Conservation (phyloP, 768 basidiomycete species). For the Rickenella mellea region DNA sequence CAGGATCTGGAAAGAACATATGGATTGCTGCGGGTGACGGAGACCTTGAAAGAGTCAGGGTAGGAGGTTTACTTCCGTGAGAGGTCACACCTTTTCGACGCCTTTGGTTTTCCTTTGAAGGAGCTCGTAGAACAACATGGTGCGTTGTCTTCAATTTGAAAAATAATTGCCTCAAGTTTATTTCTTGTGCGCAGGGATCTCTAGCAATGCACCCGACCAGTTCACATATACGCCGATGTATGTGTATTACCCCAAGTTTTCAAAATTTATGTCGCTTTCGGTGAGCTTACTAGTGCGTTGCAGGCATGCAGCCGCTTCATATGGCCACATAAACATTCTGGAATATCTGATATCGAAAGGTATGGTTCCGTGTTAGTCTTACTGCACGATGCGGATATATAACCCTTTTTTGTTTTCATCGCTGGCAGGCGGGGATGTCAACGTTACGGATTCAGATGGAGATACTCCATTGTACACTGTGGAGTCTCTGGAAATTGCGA, state of each 20-base stretch:
- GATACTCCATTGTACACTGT: constrained; percentile 91
- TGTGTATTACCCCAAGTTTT: constrained; percentile 12
- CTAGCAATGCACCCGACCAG: constrained; percentile 62
- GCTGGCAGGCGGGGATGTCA: constrained; percentile 70
- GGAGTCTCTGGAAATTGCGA: constrained; percentile 71
- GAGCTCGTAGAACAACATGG: constrained; percentile 51
- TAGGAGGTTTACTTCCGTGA: constrained; percentile 28
- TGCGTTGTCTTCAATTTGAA: constrained; percentile 26
- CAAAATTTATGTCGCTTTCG: constrained; percentile 7
- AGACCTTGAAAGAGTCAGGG: constrained; percentile 67
- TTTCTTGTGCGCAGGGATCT: constrained; percentile 26
- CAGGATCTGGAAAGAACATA: no score
- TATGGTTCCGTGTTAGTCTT: no score
- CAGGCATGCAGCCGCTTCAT: constrained; percentile 93
- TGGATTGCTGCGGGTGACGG: constrained; percentile 94
- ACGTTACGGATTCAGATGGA: constrained; percentile 76
- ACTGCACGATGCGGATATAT: constrained; percentile 4
- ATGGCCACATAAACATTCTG: constrained; percentile 69
- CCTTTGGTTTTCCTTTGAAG: constrained; percentile 21
- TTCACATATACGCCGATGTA: constrained; percentile 81
- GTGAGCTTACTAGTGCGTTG: constrained; percentile 8
- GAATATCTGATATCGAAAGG: constrained; percentile 71
- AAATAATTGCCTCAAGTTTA: no score
- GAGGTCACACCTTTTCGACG: background rate
- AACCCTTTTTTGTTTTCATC: background rate